phyloP scores from a whole-genome alignment of 768 basidiomycete species.

The Roridomyces roridus region DNA sequence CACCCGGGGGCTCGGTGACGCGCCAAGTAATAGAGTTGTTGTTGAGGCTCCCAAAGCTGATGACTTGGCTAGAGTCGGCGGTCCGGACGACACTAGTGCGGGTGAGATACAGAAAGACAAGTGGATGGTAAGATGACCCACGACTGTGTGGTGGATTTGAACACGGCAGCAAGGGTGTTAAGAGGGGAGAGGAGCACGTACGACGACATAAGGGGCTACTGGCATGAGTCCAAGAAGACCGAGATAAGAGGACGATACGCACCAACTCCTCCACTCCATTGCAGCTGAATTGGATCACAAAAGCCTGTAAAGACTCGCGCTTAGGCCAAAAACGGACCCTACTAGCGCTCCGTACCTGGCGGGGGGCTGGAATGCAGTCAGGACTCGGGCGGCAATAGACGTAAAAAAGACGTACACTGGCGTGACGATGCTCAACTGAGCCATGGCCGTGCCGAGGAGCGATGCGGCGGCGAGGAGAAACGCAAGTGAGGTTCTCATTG shows the following conservation, averaged over 20 bases:
- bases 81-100: too few relatives aligned
- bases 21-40: too few relatives aligned
- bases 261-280: slow-evolving; percentile 16
- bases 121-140: too few relatives aligned
- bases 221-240: background rate
- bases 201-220: slow-evolving; percentile 16
- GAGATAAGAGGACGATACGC: background rate
- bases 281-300: slow-evolving; percentile 14
- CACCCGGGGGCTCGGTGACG: too few relatives aligned
- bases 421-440: slow-evolving; percentile 11
- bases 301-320: background rate
- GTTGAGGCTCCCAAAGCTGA: too few relatives aligned
- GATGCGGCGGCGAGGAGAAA: slow-evolving; percentile 10
- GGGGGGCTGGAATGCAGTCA: slow-evolving; percentile 8
- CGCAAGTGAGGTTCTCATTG: slow-evolving; percentile 14
- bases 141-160: too few relatives aligned
- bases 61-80: too few relatives aligned
- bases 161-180: too few relatives aligned
- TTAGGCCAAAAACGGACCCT: slow-evolving; percentile 1
- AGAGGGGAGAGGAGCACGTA: background rate
- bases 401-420: slow-evolving; percentile 14
- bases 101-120: too few relatives aligned
- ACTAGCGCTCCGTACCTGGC: slow-evolving; percentile 1
- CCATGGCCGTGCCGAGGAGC: slow-evolving; percentile 5
- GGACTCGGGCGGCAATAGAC: background rate